phyloP scores from a whole-genome alignment of 495 filamentous ascomycete species.

The Neurospora intermedia region DNA sequence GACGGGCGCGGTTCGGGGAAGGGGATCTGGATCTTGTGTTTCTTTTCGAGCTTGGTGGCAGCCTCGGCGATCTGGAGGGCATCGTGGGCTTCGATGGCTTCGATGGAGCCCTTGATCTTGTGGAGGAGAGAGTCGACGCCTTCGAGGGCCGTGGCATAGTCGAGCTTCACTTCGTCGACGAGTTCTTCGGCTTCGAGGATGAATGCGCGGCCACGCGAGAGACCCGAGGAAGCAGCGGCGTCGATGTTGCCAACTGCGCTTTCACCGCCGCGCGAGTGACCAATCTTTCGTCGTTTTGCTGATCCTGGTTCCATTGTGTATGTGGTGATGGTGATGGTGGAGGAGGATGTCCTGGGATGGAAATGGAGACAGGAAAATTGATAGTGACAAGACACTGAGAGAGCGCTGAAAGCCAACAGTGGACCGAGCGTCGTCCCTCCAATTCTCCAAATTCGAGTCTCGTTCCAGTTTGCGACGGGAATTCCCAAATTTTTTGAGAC shows the following conservation, averaged over 20 bases:
- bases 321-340: not conserved
- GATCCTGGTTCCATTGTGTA: slow-evolving; percentile 29
- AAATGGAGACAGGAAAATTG: not conserved
- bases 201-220: slow-evolving; percentile 52
- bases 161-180: slow-evolving; percentile 53
- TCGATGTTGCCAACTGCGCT: slow-evolving; percentile 18
- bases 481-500: not conserved
- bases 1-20: slow-evolving; percentile 69
- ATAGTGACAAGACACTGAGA: not conserved
- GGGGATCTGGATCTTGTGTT: slow-evolving; percentile 57
- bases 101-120: slow-evolving; percentile 64
- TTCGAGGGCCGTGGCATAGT: slow-evolving; percentile 54
- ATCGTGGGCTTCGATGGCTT: slow-evolving; percentile 46
- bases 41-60: slow-evolving; percentile 53
- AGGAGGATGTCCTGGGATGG: not conserved
- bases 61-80: slow-evolving; percentile 56
- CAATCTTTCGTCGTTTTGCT: slow-evolving; percentile 42
- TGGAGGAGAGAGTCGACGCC: slow-evolving; percentile 60
- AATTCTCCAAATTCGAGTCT: not conserved
- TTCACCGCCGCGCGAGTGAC: slow-evolving; percentile 18
- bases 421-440: not conserved
- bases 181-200: slow-evolving; percentile 83
- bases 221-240: slow-evolving; percentile 17
- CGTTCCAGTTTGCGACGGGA: not conserved
- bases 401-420: not conserved